Evolutionary conservation across 306 rosid species (phyloP).

Genomic region (Hippophae rhamnoides): DNA sequence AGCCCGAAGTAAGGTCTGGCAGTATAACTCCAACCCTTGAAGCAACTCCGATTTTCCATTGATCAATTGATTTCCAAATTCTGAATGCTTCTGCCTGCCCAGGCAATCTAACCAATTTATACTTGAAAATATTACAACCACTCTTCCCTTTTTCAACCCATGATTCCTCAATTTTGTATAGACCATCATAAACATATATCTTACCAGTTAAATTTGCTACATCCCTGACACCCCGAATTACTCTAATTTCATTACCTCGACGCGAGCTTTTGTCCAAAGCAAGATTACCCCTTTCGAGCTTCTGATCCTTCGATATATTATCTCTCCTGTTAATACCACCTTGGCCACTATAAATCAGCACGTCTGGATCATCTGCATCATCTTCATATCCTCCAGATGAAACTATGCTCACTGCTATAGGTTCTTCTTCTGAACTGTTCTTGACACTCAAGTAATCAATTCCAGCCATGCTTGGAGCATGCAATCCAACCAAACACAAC

Average conservation of each 20-base stretch:
- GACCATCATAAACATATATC: slow-evolving; percentile 61
- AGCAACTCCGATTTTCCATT: slow-evolving; percentile 30
- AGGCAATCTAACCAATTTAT: slow-evolving; percentile 50
- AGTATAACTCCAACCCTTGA: slow-evolving; percentile 49
- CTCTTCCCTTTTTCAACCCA: slow-evolving; percentile 48
- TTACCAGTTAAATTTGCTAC: slow-evolving; percentile 21
- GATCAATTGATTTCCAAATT: slow-evolving; percentile 36
- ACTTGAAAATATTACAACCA: slow-evolving; percentile 55
- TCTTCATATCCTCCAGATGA: slow-evolving; percentile 56
- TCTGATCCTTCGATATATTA: slow-evolving; percentile 44
- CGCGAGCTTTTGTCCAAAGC: slow-evolving; percentile 46
- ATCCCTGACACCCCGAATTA: slow-evolving; percentile 51
- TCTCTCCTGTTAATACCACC: slow-evolving; percentile 50
- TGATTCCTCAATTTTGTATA: slow-evolving; percentile 44
- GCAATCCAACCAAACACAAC: slow-evolving; percentile 49
- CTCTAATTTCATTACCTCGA: slow-evolving; percentile 44
- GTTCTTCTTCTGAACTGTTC: slow-evolving; percentile 33
- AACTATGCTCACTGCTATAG: slow-evolving; percentile 57
- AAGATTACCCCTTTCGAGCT: slow-evolving; percentile 69
- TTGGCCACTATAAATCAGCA: slow-evolving; percentile 56
- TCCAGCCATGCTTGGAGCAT: slow-evolving; percentile 60
- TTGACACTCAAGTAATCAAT: slow-evolving; percentile 40
- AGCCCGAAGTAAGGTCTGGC: slow-evolving; percentile 42
- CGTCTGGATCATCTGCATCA: slow-evolving; percentile 33
- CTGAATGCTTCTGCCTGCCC: slow-evolving; percentile 45